A percentile compares a stretch with the other conserved stretches of the same genome.
Conservation (phyloP, 805 yeast species). For the Starmera pachycereana region DNA sequence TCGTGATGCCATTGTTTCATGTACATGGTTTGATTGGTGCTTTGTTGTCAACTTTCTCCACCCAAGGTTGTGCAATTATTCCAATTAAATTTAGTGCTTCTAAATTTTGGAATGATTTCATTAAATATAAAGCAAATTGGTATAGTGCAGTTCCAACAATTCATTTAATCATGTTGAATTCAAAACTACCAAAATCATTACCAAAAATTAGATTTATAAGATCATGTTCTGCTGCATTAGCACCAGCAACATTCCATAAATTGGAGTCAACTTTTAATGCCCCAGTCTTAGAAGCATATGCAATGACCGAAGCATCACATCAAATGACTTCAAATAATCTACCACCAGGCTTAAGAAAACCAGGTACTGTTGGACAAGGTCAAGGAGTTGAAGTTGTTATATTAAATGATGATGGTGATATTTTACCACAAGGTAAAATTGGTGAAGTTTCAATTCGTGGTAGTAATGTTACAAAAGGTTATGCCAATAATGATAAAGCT, state of each 20-base stretch:
- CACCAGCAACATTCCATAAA: conserved; percentile 51
- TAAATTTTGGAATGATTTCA: conserved; percentile 50
- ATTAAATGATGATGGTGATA: conserved; percentile 37
- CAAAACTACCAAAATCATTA: conserved; percentile 35
- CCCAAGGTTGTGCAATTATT: conserved; percentile 52
- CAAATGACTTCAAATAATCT: conserved; percentile 66
- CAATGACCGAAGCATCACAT: conserved; percentile 77
- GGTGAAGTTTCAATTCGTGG: conserved; percentile 70
- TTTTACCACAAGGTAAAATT: conserved; percentile 36
- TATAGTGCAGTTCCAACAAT: conserved; percentile 74
- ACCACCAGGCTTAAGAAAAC: conserved; percentile 53
- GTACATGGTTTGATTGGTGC: conserved; percentile 70
- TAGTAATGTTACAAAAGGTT: conserved; percentile 59
- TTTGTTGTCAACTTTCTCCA: conserved; percentile 45
- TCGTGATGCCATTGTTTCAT: conserved; percentile 73
- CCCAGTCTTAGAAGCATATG: conserved; percentile 69
- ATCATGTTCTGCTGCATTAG: conserved; percentile 63
- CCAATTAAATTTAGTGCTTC: conserved; percentile 55
- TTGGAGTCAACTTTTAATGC: conserved; percentile 49
- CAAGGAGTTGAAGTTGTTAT: conserved; percentile 58
- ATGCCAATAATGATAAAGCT: conserved; percentile 62
- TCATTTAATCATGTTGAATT: conserved; percentile 52
- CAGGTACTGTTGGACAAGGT: conserved; percentile 68
- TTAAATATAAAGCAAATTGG: conserved; percentile 46
- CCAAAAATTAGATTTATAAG: conserved; percentile 58